A percentile compares a stretch with the other conserved stretches of the same genome.
These are phyloP conservation scores for Cyberlindnera maclurae DNA, from an alignment of 805 yeast species.

Conservation along the genomic window DNA sequence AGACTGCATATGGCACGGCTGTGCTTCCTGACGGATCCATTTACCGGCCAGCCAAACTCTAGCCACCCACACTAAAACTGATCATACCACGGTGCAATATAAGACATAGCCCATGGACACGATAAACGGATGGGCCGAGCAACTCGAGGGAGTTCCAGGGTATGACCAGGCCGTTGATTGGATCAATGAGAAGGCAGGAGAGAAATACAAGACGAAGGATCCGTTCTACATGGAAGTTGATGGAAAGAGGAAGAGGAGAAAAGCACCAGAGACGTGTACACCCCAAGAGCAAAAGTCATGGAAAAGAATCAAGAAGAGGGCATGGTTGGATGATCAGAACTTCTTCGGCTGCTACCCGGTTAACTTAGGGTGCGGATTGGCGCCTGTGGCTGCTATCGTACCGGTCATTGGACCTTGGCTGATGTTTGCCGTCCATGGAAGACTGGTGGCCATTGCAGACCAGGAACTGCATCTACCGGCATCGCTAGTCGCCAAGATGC, in stretches of 20 bases:
- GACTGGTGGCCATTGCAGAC: constrained; percentile 57
- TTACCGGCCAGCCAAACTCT: background rate
- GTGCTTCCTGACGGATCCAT: background rate
- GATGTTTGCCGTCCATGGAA: constrained; percentile 73
- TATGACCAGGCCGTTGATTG: constrained; percentile 46
- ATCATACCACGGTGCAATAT: background rate
- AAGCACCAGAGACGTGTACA: constrained; percentile 51
- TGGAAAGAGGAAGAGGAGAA: constrained; percentile 50
- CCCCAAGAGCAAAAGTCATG: constrained; percentile 59
- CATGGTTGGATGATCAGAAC: constrained; percentile 85
- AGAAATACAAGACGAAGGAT: constrained; percentile 53
- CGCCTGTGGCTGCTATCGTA: constrained; percentile 61
- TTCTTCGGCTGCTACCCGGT: constrained; percentile 71
- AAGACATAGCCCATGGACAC: constrained; percentile 12
- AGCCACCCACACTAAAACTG: background rate
- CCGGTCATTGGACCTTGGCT: constrained; percentile 82
- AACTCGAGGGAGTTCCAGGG: constrained; percentile 49
- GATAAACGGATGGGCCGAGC: constrained; percentile 18
- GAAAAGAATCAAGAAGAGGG: constrained; percentile 66
- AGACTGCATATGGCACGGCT: no score
- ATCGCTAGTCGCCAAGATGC: constrained; percentile 57
- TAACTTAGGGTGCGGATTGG: constrained; percentile 73
- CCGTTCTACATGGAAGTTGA: constrained; percentile 53
- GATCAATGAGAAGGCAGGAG: constrained; percentile 62
- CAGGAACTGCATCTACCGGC: constrained; percentile 50